These are phyloP conservation scores for Gossypium davidsonii DNA, from an alignment of 441 rosid species.

Conservation along the genomic window DNA sequence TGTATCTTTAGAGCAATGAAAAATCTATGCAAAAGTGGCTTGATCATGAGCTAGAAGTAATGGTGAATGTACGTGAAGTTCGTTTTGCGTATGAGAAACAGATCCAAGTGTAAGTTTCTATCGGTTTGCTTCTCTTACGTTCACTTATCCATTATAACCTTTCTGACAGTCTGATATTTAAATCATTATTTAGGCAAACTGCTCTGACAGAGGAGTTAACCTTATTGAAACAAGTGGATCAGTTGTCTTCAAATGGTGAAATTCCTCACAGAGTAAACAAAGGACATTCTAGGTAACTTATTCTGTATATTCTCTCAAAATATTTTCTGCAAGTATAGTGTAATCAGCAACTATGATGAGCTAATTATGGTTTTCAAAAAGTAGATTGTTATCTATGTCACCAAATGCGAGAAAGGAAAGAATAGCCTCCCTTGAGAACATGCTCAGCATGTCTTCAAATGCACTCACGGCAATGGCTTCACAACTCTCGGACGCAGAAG, in stretches of 20 bases:
- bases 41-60: conserved; percentile 55
- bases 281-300: conserved; percentile 41
- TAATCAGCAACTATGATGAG: neutral
- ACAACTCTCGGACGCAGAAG: conserved; percentile 70
- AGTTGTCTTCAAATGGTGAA: conserved; percentile 35
- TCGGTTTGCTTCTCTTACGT: conserved; percentile 16
- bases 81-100: conserved; percentile 54
- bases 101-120: conserved; percentile 53
- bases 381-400: conserved; percentile 48
- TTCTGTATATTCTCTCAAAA: neutral
- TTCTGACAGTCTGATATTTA: conserved; percentile 11
- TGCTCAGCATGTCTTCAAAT: conserved; percentile 59
- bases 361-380: conserved; percentile 9
- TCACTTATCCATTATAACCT: conserved; percentile 1
- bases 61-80: conserved; percentile 56
- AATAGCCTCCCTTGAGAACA: conserved; percentile 54
- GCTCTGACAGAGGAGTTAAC: conserved; percentile 56
- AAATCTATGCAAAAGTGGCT: conserved; percentile 50
- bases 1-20: conserved; percentile 40
- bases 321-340: neutral
- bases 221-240: conserved; percentile 43
- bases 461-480: conserved; percentile 57
- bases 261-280: conserved; percentile 40
- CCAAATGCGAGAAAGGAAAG: conserved; percentile 54
- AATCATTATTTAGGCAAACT: conserved; percentile 36